Evolutionary conservation across 352 stramenopile species (phyloP), one percentile per base, ranked within the genome.

Genomic region (Pythium diclinum): DNA sequence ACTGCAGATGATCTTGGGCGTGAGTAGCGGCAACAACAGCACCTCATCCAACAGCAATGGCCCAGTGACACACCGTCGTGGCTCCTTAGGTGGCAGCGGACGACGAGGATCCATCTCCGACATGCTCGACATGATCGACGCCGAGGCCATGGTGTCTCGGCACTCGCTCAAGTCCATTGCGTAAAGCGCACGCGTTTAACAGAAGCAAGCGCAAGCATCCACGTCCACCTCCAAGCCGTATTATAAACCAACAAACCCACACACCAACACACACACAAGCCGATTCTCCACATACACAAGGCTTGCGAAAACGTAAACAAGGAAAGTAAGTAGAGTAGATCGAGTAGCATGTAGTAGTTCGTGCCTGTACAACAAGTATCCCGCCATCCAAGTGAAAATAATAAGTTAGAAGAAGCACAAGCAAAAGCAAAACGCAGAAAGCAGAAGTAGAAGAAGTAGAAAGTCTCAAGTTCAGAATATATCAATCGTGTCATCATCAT

Each of bases 151-250:
- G 51, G 40, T 67, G 38, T 58, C 61, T 9, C 61, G 61, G 52
- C 59, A 65, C 48, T 28, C 47, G 59, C 61, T 67, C 61, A 67
- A 67, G 61, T 56, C 61, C 11, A 4, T 67, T 16, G 61, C 34
- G 16, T 67, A 40, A 67, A n/a, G n/a, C n/a, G n/a, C n/a, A n/a
- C n/a, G n/a, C n/a, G n/a, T n/a, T n/a, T n/a, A n/a, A n/a, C n/a
- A 55, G 9, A 36, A 9, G 32, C 32, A 4, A 36, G 32, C 32
- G 5, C 36, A n/a, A 9, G 36, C 13, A 44, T 16, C 36, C 36
- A 44, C 11, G 36, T 36, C 32, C n/a, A n/a, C n/a, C n/a, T n/a
- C n/a, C n/a, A n/a, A n/a, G n/a, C n/a, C n/a, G n/a, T n/a, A n/a
- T n/a, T n/a, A n/a, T n/a, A n/a, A n/a, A n/a, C n/a, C n/a, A n/a